Percentiles rank a stretch among this genome's conserved stretches.
phyloP scores from a whole-genome alignment of 2,329 filamentous ascomycete genomes.

The Septoria linicola region DNA sequence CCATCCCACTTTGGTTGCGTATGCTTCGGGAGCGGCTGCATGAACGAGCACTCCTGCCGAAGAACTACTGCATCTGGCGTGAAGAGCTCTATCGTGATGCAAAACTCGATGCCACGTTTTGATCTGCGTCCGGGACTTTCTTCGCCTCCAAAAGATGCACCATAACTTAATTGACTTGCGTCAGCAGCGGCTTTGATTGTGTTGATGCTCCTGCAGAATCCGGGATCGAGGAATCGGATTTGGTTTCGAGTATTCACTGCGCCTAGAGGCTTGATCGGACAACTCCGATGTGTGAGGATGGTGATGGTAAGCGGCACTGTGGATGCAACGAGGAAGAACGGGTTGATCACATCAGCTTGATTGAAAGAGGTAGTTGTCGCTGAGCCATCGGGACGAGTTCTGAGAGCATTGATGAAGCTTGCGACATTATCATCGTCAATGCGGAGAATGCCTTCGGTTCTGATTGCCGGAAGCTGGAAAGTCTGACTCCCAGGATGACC shows the following conservation, averaged over 20 bases:
- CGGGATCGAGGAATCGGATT: conserved; percentile 16
- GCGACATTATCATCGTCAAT: conserved; percentile 4
- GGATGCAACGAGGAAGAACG: conserved; percentile 17
- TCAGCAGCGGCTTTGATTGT: conserved; percentile 2
- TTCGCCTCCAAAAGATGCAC: conserved; percentile 16
- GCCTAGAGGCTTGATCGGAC: conserved; percentile 22
- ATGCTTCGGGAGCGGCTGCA: conserved; percentile 16
- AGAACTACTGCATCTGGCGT: not conserved
- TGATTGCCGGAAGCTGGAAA: conserved; percentile 6
- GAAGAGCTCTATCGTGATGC: conserved; percentile 17
- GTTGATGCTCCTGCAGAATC: conserved; percentile 6
- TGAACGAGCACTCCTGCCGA: conserved; percentile 18
- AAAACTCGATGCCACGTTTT: conserved; percentile 25
- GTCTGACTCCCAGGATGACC: not conserved
- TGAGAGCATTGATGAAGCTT: conserved; percentile 5
- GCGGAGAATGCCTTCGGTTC: conserved; percentile 13
- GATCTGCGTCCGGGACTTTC: conserved; percentile 13
- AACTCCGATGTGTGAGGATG: conserved; percentile 16
- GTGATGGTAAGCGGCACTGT: conserved; percentile 20
- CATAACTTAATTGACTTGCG: conserved; percentile 10
- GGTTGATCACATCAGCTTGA: conserved; percentile 1
- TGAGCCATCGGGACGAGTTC: not conserved
- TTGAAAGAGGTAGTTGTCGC: not conserved
- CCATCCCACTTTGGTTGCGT: conserved; percentile 8
- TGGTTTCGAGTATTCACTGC: conserved; percentile 24